Evolutionary conservation across 177 flowering plant species (phyloP), one percentile per base, ranked within the genome.

Genomic region (Vitis hybrid): DNA sequence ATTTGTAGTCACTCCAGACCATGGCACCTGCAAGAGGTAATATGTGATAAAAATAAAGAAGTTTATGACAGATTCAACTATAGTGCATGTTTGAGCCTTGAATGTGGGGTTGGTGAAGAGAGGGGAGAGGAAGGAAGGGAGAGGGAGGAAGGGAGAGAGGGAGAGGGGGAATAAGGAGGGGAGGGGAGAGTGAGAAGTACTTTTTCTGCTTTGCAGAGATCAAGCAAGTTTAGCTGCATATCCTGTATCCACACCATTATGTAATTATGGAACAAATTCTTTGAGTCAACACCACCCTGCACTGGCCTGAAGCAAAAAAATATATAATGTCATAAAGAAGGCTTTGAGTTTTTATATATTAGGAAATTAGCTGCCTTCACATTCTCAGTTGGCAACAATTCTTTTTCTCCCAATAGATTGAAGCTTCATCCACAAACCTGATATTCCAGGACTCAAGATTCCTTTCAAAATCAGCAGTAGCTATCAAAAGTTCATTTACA

Each of bases 161-260:
- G 15, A 67, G 48, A 18, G 66, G 23, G n/a, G 10, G 34, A 10
- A 17, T 14, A 17, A 40, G 68, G 66, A 68, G 67, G 64, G 65
- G 32, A 30, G 32, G 32, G 32, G 32, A 30, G 32, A 30, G 5
- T 30, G 5, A 30, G 64, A 19, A n/a, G 15, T 77, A 93, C 97
- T 92, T 91, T 94, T 73, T 94, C 98, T 70, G 89, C 85, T 72
- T 92, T 94, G 86, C 98, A 94, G 61, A 78, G 88, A n/a, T 94
- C 97, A 68, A 90, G 93, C 69, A 94, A 78, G 59, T 70, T 74
- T 49, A 90, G 92, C 78, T 85, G 86, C 86, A 87, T 87, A 69
- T 94, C 98, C 79, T 91, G 80, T 65, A 92, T 77, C 97, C 97
- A 94, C 18, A 89, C 86, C 89, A 86, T 82, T 67, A 94, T 92